phyloP scores from a whole-genome alignment of 2,329 filamentous ascomycete species.

The Chrysoporthe cubensis region DNA sequence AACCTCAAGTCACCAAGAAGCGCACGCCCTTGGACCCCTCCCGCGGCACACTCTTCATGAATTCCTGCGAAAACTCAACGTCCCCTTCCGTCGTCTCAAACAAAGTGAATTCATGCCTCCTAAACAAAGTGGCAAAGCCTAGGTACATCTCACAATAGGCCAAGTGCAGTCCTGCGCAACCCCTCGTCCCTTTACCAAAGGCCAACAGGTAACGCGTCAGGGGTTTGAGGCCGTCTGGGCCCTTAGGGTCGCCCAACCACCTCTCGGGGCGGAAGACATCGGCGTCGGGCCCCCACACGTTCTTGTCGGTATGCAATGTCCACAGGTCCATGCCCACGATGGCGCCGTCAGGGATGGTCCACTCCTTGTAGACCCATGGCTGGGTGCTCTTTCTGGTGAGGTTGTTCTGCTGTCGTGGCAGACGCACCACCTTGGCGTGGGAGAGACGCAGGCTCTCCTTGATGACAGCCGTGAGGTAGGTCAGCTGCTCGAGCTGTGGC shows the following conservation, averaged over 20 bases:
- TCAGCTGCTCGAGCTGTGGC: neutral
- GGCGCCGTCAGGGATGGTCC: too few relatives aligned
- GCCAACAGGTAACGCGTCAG: neutral
- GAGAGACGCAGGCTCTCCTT: slow-evolving; percentile 7
- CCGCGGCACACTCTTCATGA: neutral
- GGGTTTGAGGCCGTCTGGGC: slow-evolving; percentile 1
- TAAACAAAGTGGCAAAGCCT: slow-evolving; percentile 2
- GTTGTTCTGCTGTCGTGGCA: neutral
- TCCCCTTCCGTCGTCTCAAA: neutral
- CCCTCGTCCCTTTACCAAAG: neutral
- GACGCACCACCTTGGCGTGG: slow-evolving; percentile 5
- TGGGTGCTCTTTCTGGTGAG: neutral
- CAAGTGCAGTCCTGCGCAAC: neutral
- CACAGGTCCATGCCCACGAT: slow-evolving; percentile 4
- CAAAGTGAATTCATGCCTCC: neutral
- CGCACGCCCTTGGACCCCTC: neutral
- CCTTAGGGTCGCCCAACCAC: neutral
- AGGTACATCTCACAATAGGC: slow-evolving; percentile 4
- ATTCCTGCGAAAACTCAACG: neutral
- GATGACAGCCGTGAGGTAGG: slow-evolving; percentile 7
- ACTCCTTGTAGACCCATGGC: neutral
- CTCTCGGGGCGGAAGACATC: neutral
- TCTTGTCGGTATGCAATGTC: neutral
- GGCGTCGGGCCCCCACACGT: neutral
- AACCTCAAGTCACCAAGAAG: too few relatives aligned